phyloP scores from a whole-genome alignment of 148 eudicot species.

The Spergularia bocconei region DNA sequence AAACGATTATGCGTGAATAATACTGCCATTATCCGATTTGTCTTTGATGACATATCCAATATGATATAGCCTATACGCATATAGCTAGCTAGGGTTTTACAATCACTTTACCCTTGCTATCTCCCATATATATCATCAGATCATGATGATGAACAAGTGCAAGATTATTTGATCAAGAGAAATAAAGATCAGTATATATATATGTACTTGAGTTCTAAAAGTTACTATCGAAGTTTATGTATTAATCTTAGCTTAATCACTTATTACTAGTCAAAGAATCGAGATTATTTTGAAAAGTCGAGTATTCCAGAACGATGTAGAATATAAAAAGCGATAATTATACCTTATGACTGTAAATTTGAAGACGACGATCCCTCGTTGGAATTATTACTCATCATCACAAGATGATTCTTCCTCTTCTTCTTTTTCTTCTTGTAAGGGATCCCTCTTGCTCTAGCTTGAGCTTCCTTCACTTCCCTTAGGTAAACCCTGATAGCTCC shows the following conservation, averaged over 20 bases:
- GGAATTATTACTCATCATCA: constrained; percentile 12
- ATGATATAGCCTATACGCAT: not conserved
- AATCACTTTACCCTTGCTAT: not conserved
- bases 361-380: constrained; percentile 21
- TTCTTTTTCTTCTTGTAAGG: constrained; percentile 83
- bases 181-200: too few relatives aligned
- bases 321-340: not conserved
- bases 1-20: too few relatives aligned
- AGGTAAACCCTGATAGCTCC: constrained; percentile 65
- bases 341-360: constrained; percentile 6
- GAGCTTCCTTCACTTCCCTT: constrained; percentile 75
- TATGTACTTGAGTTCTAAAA: too few relatives aligned
- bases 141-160: not conserved
- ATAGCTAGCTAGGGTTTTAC: constrained; percentile 7
- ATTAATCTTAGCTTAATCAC: too few relatives aligned
- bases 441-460: constrained; percentile 78
- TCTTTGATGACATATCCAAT: too few relatives aligned
- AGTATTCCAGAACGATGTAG: not conserved
- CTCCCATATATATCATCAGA: too few relatives aligned
- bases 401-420: constrained; percentile 30
- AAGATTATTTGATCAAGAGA: constrained; percentile 7
- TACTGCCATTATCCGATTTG: too few relatives aligned
- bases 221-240: too few relatives aligned
- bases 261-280: too few relatives aligned
- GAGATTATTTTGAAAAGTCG: too few relatives aligned